Percentiles rank a stretch among this genome's conserved stretches.
Evolutionary conservation across 495 filamentous ascomycete genomes (phyloP).

Genomic region (Penicillium subrubescens): DNA sequence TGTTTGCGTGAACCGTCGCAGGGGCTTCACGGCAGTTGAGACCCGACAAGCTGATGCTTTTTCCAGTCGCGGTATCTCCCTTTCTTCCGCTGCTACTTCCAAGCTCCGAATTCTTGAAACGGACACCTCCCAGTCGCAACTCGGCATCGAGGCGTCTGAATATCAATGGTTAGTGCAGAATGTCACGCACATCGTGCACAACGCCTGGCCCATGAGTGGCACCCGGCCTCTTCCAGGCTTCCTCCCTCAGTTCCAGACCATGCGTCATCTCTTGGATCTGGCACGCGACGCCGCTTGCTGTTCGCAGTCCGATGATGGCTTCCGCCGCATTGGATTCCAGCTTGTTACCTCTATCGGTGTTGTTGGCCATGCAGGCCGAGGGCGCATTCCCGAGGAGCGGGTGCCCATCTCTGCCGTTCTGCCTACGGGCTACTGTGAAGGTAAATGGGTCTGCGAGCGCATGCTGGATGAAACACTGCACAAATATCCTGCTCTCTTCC

Average conservation of each 20-base stretch:
- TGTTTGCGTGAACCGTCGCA: conserved; percentile 14
- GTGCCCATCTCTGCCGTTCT: conserved; percentile 13
- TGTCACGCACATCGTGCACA: conserved; percentile 37
- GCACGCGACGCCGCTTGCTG: conserved; percentile 19
- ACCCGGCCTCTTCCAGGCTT: conserved; percentile 31
- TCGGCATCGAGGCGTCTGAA: neutral
- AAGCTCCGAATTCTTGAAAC: conserved; percentile 11
- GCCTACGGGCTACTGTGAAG: conserved; percentile 47
- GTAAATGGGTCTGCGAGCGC: conserved; percentile 49
- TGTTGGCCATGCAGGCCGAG: conserved; percentile 41
- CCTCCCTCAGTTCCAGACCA: conserved; percentile 27
- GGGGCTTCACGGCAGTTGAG: neutral
- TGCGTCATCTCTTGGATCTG: conserved; percentile 34
- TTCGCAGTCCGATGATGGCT: neutral
- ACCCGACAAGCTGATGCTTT: conserved; percentile 8
- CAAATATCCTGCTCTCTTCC: conserved; percentile 2
- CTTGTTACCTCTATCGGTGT: conserved; percentile 57
- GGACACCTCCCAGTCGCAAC: neutral
- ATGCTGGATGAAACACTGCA: conserved; percentile 39
- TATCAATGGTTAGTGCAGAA: conserved; percentile 3
- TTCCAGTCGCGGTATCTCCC: conserved; percentile 3
- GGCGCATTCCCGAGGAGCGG: conserved; percentile 26
- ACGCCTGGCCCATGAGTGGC: conserved; percentile 45
- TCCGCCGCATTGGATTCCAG: conserved; percentile 15
- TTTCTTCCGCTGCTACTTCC: neutral